Percentiles rank a stretch among this genome's conserved stretches.
These are phyloP conservation scores for Earliella scabrosa DNA, from an alignment of 1,284 basidiomycete species.

Conservation along the genomic window DNA sequence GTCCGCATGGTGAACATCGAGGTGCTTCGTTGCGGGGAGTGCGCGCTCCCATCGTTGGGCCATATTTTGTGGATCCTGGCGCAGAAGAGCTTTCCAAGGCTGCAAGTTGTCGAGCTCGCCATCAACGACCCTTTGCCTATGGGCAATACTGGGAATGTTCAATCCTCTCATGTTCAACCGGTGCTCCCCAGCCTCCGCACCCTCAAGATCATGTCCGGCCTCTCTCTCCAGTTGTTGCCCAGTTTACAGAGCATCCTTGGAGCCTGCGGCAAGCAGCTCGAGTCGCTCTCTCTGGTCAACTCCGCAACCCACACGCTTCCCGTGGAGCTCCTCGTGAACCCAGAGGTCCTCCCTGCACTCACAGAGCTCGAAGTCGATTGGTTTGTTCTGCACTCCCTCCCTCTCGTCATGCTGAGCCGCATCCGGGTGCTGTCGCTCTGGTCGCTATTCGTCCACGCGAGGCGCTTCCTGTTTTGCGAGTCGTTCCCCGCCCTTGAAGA, in stretches of 20 bases:
- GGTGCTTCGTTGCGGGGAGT: not conserved
- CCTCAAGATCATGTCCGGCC: not conserved
- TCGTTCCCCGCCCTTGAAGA: slow-evolving; percentile 1
- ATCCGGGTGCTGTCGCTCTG: not conserved
- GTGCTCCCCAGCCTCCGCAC: not conserved
- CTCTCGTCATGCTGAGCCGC: not conserved
- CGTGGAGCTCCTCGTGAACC: not conserved
- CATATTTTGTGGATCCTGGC: not conserved
- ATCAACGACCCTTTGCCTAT: not conserved
- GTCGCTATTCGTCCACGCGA: not conserved
- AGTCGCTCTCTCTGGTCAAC: not conserved
- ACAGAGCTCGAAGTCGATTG: not conserved
- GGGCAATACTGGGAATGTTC: not conserved
- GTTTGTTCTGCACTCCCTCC: not conserved
- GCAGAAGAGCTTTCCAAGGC: not conserved
- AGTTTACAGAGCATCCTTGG: not conserved
- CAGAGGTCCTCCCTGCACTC: not conserved
- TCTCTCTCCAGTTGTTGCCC: not conserved
- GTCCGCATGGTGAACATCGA: not conserved
- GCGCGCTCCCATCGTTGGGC: not conserved
- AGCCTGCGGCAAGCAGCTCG: not conserved
- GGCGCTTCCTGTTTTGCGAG: not conserved
- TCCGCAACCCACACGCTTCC: not conserved
- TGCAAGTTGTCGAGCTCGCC: not conserved
- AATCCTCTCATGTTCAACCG: too few relatives aligned